These are phyloP conservation scores for Pyrrhoderma lamaoense DNA, from an alignment of 1,284 basidiomycete genomes.

Conservation along the genomic window DNA sequence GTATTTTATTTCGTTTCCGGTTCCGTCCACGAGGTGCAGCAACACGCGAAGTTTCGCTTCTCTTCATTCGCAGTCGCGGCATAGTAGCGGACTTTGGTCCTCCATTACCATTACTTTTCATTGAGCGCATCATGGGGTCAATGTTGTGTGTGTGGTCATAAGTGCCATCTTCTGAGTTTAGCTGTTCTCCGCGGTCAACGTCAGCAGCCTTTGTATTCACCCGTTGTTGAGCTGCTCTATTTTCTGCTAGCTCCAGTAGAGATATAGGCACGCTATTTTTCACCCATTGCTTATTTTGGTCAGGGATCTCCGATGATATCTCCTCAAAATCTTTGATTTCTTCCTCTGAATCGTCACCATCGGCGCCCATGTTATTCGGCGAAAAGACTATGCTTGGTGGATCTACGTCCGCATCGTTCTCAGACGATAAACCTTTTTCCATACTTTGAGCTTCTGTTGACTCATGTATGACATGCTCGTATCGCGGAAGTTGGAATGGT, in stretches of 20 bases:
- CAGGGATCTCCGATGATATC: not conserved
- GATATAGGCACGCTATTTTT: conserved; percentile 39
- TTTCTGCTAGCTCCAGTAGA: conserved; percentile 60
- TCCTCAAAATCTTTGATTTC: conserved; percentile 11
- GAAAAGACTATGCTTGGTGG: not conserved
- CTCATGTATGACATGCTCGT: conserved; percentile 33
- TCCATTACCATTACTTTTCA: too few species aligned
- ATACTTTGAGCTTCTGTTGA: conserved; percentile 3
- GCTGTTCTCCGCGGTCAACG: too few species aligned
- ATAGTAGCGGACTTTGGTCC: too few species aligned
- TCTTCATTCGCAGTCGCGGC: too few species aligned
- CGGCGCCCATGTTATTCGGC: not conserved
- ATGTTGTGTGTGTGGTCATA: too few species aligned
- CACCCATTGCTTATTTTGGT: conserved; percentile 9
- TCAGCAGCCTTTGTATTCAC: too few species aligned
- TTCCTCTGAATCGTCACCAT: not conserved
- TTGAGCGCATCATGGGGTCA: too few species aligned
- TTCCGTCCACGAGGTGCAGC: conserved; percentile 2
- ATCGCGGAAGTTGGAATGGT: conserved; percentile 60
- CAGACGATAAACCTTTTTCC: not conserved
- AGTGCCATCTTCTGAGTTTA: too few species aligned
- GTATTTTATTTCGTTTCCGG: conserved; percentile 12
- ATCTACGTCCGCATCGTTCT: not conserved
- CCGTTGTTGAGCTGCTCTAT: not conserved
- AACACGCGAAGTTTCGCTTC: too few species aligned